Percentiles rank a stretch among this genome's conserved stretches.
phyloP scores from a whole-genome alignment of 768 basidiomycete species.

The Amanita pallidorosea region DNA sequence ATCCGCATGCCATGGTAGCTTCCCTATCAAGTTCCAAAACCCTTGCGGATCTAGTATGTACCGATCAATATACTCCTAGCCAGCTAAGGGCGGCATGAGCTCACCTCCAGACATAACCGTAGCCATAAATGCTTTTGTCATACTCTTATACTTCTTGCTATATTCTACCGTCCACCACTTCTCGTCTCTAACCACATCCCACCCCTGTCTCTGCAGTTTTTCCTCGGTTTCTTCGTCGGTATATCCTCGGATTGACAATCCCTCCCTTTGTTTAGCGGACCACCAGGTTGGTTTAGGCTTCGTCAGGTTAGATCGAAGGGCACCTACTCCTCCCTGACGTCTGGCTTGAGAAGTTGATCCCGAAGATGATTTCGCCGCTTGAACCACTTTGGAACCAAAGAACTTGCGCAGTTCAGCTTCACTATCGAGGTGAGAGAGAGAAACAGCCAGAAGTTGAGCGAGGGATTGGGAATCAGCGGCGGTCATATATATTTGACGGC shows the following conservation, averaged over 20 bases:
- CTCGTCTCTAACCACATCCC: slow-evolving; percentile 34
- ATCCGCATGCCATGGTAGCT: slow-evolving; percentile 87
- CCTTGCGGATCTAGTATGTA: slow-evolving; percentile 55
- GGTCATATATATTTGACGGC: slow-evolving; percentile 30
- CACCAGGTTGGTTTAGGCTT: slow-evolving; percentile 73
- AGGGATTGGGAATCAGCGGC: slow-evolving; percentile 23
- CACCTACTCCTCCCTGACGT: slow-evolving; percentile 26
- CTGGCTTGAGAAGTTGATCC: slow-evolving; percentile 22
- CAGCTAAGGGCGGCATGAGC: slow-evolving; percentile 11
- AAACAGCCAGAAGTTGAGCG: slow-evolving; percentile 63
- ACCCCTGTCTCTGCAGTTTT: slow-evolving; percentile 29
- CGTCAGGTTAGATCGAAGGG: slow-evolving; percentile 61
- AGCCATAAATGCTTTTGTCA: slow-evolving; percentile 72
- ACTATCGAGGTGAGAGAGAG: slow-evolving; percentile 69
- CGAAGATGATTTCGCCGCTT: slow-evolving; percentile 36
- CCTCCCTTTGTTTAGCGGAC: slow-evolving; percentile 56
- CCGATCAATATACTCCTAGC: neutral
- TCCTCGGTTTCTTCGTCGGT: slow-evolving; percentile 39
- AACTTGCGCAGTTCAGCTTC: slow-evolving; percentile 89
- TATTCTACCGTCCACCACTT: slow-evolving; percentile 90
- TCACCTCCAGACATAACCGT: slow-evolving; percentile 75
- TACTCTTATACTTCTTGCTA: slow-evolving; percentile 71
- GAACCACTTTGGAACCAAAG: slow-evolving; percentile 86
- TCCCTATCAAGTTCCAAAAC: slow-evolving; percentile 65
- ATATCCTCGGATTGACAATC: slow-evolving; percentile 54